phyloP scores from a whole-genome alignment of 495 filamentous ascomycete genomes.

The Neurospora discreta region DNA sequence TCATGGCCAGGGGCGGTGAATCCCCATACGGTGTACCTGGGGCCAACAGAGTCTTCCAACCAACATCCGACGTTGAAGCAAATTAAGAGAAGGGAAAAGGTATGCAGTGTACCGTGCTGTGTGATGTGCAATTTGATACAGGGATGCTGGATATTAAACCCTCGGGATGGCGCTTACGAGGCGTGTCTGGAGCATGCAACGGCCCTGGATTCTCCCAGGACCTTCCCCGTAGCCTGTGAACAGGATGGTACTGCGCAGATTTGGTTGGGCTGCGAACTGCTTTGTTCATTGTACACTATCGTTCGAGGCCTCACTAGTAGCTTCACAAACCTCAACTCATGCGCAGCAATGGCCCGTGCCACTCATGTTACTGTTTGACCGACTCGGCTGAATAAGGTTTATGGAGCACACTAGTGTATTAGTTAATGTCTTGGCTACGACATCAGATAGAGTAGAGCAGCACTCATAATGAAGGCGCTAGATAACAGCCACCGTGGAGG shows the following conservation, averaged over 20 bases:
- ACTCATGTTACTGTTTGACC: too few species aligned
- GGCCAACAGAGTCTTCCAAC: neutral
- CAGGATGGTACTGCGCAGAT: neutral
- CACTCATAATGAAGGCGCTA: conserved; percentile 13
- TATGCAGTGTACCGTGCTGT: neutral
- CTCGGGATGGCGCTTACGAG: neutral
- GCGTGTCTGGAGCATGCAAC: neutral
- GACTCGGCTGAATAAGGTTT: too few species aligned
- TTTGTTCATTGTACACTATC: too few species aligned
- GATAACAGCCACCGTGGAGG: conserved; percentile 7
- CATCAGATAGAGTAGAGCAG: conserved; percentile 7
- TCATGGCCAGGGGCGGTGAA: neutral
- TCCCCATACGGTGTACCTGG: neutral
- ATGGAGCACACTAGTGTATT: neutral
- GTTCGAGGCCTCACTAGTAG: too few species aligned
- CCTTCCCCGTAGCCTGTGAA: neutral
- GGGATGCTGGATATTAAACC: neutral
- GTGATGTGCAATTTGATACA: neutral
- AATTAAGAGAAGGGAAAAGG: neutral
- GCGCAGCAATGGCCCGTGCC: too few species aligned
- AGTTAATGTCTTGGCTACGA: conserved; percentile 4
- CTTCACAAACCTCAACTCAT: too few species aligned
- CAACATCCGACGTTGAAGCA: neutral
- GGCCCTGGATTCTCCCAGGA: neutral
- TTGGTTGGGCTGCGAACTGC: neutral